Conservation (phyloP, 2,329 filamentous ascomycete species). For the Emergomyces orientalis region DNA sequence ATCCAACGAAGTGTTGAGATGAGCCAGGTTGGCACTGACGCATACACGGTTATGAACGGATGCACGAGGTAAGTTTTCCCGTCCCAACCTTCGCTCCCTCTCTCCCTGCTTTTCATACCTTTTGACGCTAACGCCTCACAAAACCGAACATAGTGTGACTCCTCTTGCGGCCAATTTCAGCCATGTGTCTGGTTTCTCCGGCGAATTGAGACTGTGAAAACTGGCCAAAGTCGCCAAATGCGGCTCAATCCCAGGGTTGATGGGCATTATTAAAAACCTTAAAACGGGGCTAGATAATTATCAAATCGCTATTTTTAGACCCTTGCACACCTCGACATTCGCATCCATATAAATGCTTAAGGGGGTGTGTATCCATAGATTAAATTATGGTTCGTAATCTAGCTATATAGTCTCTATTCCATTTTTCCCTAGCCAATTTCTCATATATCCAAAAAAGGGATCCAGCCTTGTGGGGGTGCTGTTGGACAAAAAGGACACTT, state of each 20-base stretch:
- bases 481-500: no score
- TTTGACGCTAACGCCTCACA: background rate
- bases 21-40: constrained; percentile 70
- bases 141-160: constrained; percentile 54
- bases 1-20: constrained; percentile 74
- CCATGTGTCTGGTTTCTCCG: constrained; percentile 56
- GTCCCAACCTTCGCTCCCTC: background rate
- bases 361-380: background rate
- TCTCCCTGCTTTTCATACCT: background rate
- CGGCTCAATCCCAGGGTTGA: no score
- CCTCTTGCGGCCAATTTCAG: constrained; percentile 84
- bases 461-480: background rate
- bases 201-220: constrained; percentile 62
- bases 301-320: no score
- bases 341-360: background rate
- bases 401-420: background rate
- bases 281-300: no score
- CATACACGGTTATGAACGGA: constrained; percentile 77
- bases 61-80: constrained; percentile 56
- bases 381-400: background rate
- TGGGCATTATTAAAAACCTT: no score
- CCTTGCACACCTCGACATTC: background rate
- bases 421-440: background rate
- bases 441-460: background rate
- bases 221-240: no score